These are phyloP conservation scores for Leccinum ponderosum DNA, from an alignment of 1,284 basidiomycete species.

Conservation along the genomic window DNA sequence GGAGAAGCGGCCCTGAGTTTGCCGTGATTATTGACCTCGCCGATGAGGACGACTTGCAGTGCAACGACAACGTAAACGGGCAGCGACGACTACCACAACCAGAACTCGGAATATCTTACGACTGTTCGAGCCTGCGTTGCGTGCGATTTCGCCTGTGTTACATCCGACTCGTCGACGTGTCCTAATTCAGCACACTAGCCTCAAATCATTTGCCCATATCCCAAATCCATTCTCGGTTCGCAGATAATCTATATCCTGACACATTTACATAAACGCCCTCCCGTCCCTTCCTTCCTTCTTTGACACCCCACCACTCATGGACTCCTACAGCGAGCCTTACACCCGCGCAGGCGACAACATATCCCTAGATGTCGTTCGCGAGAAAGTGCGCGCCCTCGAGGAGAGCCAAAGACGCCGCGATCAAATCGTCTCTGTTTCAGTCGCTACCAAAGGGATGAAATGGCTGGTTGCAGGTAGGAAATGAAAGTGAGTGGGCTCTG, in stretches of 20 bases:
- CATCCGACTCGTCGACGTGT: conserved; percentile 9
- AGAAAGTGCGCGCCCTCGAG: conserved; percentile 65
- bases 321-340: conserved; percentile 49
- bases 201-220: conserved; percentile 21
- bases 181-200: conserved; percentile 28
- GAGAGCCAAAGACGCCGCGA: too few species aligned
- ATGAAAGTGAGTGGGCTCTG: conserved; percentile 59
- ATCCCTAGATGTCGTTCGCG: conserved; percentile 56
- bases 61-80: background rate
- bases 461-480: conserved; percentile 57
- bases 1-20: conserved; percentile 17
- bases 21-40: conserved; percentile 12
- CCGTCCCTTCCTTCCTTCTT: background rate
- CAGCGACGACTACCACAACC: conserved; percentile 2
- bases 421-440: too few species aligned
- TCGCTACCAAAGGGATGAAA: too few species aligned
- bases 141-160: background rate
- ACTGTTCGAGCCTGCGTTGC: background rate
- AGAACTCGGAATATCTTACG: background rate
- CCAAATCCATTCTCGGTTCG: conserved; percentile 29
- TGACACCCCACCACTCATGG: conserved; percentile 36
- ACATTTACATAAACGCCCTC: conserved; percentile 19
- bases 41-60: background rate
- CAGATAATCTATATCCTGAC: conserved; percentile 28
- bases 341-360: conserved; percentile 39